Evolutionary conservation across 2,329 filamentous ascomycete genomes (phyloP).

Genomic region (Penicillium janthinellum): DNA sequence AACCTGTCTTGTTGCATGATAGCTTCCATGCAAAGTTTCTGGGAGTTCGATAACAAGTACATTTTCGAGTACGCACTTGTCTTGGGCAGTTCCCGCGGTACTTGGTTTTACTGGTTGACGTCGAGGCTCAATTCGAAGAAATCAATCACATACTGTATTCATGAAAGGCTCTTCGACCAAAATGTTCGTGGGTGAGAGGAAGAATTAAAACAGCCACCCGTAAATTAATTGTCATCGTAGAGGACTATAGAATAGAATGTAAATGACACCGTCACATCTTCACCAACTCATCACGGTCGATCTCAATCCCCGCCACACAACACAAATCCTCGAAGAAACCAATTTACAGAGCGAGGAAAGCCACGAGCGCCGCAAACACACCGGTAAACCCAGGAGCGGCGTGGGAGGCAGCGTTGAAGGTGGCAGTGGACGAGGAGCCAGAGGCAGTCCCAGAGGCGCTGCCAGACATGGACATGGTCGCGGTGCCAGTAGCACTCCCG

Average conservation of each 20-base stretch:
- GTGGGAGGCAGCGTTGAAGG: slow-evolving; percentile 6
- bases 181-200: background rate
- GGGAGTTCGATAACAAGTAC: background rate
- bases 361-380: slow-evolving; percentile 2
- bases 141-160: background rate
- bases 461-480: background rate
- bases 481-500: background rate
- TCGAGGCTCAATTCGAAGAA: background rate
- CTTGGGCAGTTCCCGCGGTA: too few species aligned
- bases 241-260: background rate
- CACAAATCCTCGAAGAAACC: background rate
- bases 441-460: background rate
- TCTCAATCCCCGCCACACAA: background rate
- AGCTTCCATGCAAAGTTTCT: background rate
- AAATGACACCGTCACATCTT: background rate
- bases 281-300: background rate
- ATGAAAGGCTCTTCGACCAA: background rate
- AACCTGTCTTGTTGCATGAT: background rate
- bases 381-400: slow-evolving; percentile 1
- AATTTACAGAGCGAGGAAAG: slow-evolving; percentile 2
- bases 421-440: background rate
- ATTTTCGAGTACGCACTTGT: too few species aligned
- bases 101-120: too few species aligned
- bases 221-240: background rate
- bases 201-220: background rate